Evolutionary conservation across 768 basidiomycete genomes (phyloP), one percentile per base, ranked within the genome.

Genomic region (Xerocomus brunneocitrinus): DNA sequence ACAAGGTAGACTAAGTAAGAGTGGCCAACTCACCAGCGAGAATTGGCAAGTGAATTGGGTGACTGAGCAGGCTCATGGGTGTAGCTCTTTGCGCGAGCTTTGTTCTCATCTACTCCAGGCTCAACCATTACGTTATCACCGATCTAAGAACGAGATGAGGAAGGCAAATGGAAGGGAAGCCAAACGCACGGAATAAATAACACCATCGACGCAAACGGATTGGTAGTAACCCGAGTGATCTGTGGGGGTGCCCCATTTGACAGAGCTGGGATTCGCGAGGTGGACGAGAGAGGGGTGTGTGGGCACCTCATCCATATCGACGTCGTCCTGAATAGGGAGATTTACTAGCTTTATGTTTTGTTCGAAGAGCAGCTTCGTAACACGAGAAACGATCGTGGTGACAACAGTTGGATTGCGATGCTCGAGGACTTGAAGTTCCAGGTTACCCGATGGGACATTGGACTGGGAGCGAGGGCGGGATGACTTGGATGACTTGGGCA

Each of bases 121-220:
- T 76, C 74, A 3, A 87, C 81, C 74, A 85, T 80, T 0, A 87
- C 79, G 45, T 76, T 65, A 54, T 89, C 84, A 10, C 85, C 84
- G 40, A 76, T 69, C 87, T 89, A 42, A 1, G n/a, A 35, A 38
- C 8, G 24, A 28, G 22, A 47, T 71, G 22, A 62, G 43, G 9
- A 42, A 13, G 30, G 12, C 14, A 42, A 28, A n/a, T 24, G 7
- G n/a, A 39, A 24, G 27, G 35, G 31, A 40, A 30, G 39, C 43
- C 22, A 25, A 22, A 70, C 73, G 55, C 59, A 84, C 87, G 27
- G 66, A 60, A 64, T 89, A 90, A 13, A 67, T 50, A 1, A 76
- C 76, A 3, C 79, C 82, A 56, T 89, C 87, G 52, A 89, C 73
- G 5, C 57, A 63, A 3, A 84, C 79, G 30, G 76, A 75, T 4